Evolutionary conservation across 768 basidiomycete species (phyloP).

Genomic region (Psilocybe azurescens): DNA sequence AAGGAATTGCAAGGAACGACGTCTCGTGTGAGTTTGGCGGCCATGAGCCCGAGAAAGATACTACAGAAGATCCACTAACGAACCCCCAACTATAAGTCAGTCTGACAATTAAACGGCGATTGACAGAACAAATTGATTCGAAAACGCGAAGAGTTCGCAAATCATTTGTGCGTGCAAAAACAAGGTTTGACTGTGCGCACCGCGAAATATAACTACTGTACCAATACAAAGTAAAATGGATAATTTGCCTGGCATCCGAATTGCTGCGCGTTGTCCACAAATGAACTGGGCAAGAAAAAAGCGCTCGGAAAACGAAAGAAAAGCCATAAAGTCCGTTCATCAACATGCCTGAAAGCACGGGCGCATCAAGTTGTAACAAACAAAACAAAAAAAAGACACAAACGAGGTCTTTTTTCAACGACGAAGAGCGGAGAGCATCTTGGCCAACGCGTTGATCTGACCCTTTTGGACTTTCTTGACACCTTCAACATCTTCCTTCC

Average conservation of each 20-base stretch:
- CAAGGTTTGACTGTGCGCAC: slow-evolving; percentile 32
- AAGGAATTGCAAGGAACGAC: slow-evolving; percentile 29
- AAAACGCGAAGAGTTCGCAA: slow-evolving; percentile 14
- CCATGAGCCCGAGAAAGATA: slow-evolving; percentile 18
- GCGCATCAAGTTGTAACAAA: slow-evolving; percentile 6
- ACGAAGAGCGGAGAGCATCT: slow-evolving; percentile 87
- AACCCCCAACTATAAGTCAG: slow-evolving; percentile 17
- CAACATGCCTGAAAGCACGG: slow-evolving; percentile 11
- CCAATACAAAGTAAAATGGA: slow-evolving; percentile 53
- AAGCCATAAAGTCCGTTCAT: slow-evolving; percentile 20
- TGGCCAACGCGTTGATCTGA: slow-evolving; percentile 88
- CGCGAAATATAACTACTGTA: slow-evolving; percentile 48
- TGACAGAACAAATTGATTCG: slow-evolving; percentile 19
- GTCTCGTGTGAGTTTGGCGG: slow-evolving; percentile 20
- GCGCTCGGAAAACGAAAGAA: slow-evolving; percentile 6
- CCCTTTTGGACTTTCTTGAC: slow-evolving; percentile 85
- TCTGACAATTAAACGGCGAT: slow-evolving; percentile 20
- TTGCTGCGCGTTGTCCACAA: slow-evolving; percentile 12
- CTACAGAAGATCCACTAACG: slow-evolving; percentile 18
- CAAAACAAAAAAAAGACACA: neutral
- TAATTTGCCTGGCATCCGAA: slow-evolving; percentile 16
- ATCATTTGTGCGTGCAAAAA: slow-evolving; percentile 21
- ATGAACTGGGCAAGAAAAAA: slow-evolving; percentile 10
- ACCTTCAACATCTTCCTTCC: slow-evolving; percentile 49
- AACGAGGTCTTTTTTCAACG: slow-evolving; percentile 44